Conservation (phyloP, 768 basidiomycete genomes). For the Xerocomellus intermedius region DNA sequence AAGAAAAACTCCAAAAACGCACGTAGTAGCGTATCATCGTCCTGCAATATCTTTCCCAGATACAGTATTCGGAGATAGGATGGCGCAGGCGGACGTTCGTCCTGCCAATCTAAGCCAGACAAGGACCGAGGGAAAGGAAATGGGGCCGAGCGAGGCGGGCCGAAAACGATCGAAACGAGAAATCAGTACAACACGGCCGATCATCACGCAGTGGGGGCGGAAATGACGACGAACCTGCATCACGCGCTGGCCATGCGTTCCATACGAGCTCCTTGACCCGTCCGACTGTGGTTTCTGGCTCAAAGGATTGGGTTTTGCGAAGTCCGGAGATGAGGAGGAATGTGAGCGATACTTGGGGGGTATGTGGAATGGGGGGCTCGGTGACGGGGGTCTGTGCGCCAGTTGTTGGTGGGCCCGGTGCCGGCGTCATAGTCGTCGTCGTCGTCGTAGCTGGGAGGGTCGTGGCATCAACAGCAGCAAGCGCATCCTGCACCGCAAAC, state of each 20-base stretch:
- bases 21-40: constrained; percentile 76
- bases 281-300: constrained; percentile 70
- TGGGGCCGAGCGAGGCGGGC: background rate
- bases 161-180: background rate
- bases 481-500: constrained; percentile 1
- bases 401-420: background rate
- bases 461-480: background rate
- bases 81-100: constrained; percentile 74
- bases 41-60: constrained; percentile 78
- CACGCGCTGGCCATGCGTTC: constrained; percentile 68
- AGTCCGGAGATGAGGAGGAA: constrained; percentile 72
- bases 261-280: constrained; percentile 82
- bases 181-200: constrained; percentile 11
- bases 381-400: constrained; percentile 2
- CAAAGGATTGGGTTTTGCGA: constrained; percentile 69
- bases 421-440: background rate
- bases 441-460: background rate
- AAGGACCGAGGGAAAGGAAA: background rate
- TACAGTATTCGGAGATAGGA: constrained; percentile 74
- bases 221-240: constrained; percentile 42
- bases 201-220: constrained; percentile 10
- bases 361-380: constrained; percentile 46
- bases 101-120: constrained; percentile 61
- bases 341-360: constrained; percentile 62
- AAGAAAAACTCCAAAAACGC: constrained; percentile 23